Conservation (phyloP, 148 eudicot genomes). For the Simmondsia chinensis region DNA sequence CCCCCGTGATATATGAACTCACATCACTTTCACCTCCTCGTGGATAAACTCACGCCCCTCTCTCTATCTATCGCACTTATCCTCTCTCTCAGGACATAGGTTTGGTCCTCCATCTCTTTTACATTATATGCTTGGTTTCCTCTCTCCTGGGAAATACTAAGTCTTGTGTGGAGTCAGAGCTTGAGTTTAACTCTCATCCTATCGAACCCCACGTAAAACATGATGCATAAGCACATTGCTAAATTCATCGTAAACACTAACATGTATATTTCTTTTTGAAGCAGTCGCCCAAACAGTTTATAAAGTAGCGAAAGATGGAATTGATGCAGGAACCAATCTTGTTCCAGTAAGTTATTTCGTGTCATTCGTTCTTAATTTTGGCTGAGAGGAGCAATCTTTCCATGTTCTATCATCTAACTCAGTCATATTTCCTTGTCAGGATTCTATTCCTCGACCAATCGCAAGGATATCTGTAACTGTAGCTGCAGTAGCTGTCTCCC, state of each 20-base stretch:
- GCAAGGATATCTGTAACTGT: conserved; percentile 65
- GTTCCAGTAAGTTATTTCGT: conserved; percentile 64
- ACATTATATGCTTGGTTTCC: no score
- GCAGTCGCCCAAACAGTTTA: conserved; percentile 60
- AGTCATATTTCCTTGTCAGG: conserved; percentile 29
- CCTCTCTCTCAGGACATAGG: no score
- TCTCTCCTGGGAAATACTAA: no score
- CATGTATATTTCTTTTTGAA: conserved; percentile 5
- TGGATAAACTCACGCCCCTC: no score
- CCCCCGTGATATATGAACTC: no score
- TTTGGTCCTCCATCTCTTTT: no score
- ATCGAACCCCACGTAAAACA: no score
- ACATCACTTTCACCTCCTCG: no score
- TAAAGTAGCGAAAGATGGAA: conserved; percentile 82
- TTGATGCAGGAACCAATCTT: conserved; percentile 87
- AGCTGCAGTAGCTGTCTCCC: conserved; percentile 37
- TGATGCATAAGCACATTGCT: background rate
- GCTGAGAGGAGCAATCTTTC: background rate
- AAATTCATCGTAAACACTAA: background rate
- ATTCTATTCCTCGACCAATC: conserved; percentile 71
- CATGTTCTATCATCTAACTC: background rate
- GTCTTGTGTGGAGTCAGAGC: no score
- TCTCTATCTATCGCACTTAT: no score
- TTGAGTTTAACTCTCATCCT: no score
- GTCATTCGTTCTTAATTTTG: background rate